Base-by-base conservation (phyloP, 2,329 filamentous ascomycete genomes). In the Fusarium equiseti region DNA sequence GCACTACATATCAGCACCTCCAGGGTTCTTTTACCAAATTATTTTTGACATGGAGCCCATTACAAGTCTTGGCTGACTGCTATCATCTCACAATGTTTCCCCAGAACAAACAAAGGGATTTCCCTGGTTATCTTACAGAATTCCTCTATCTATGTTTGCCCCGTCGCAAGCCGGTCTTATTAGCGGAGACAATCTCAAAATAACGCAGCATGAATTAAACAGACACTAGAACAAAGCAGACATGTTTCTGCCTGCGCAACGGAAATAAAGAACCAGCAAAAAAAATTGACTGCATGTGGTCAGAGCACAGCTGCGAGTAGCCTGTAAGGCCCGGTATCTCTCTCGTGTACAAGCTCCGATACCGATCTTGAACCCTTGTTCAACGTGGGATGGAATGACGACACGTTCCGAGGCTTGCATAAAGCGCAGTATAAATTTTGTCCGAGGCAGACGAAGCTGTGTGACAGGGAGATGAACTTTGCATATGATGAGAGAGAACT, bases 161-260 rank as follows among this genome's bases (percentile, higher is more conserved):
- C 66, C 67, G 71, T 42, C 59, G 59, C 65, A 73, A 75, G 66
- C 72, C 73, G 73, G 59, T 66, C 44, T 45, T 45, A 56, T 54
- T 45, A 53, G 66, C 49, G 68, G 35, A 60, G 49, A 60, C 57
- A 24, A 64, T 26, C 27, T 68, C 55, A 42, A 75, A 75, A 75
- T 75, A 67, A 75, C 73, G 73, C 73, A 75, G 69, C 16, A 20
- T 52, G 46, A 65, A 71, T 63, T 66, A 73, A 73, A 66, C 59
- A 54, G 59, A 57, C 57, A 68, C 73, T 64, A 74, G 45, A 59
- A 60, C 58, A 70, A 66, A 65, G 22, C 32, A 46, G 27, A 35
- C 46, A 46, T 38, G 27, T n/a, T 40, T 49, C 35, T 26, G 40
- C 48, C 38, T 46, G 44, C n/a, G 35, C 20, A 32, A 32, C 7